Percentiles rank a stretch among this genome's conserved stretches.
phyloP scores from a whole-genome alignment of 768 basidiomycete species.

The Suillus fuscotomentosus region DNA sequence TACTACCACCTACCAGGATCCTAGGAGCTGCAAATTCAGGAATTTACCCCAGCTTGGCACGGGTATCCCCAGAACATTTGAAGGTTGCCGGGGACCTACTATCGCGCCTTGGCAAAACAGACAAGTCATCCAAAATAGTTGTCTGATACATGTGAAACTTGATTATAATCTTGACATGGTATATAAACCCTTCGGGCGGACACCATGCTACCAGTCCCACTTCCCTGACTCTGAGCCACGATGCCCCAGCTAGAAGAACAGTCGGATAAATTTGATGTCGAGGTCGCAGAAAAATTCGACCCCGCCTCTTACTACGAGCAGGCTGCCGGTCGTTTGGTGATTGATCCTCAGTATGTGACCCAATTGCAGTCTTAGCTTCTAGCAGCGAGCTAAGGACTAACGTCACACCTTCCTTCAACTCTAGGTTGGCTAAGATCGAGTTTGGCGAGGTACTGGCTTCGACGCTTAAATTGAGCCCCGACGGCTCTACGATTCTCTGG shows the following conservation, averaged over 20 bases:
- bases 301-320: constrained; percentile 48
- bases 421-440: constrained; percentile 46
- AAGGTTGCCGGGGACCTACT: not conserved
- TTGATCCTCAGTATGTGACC: constrained; percentile 55
- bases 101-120: not conserved
- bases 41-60: not conserved
- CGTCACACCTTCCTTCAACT: not conserved
- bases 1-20: too few species aligned
- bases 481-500: constrained; percentile 51
- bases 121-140: not conserved
- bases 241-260: not conserved
- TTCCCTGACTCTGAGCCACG: not conserved
- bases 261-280: not conserved
- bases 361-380: not conserved
- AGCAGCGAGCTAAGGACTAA: not conserved
- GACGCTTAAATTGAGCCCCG: constrained; percentile 43
- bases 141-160: not conserved
- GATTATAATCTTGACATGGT: not conserved
- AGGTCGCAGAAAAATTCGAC: constrained; percentile 27
- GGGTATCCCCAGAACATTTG: not conserved
- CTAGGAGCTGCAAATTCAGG: not conserved
- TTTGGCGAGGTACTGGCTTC: constrained; percentile 47
- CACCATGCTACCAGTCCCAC: not conserved
- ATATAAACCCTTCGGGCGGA: not conserved
- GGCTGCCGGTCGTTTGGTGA: constrained; percentile 57